These are phyloP conservation scores for Globisporangium parvum DNA, from an alignment of 352 stramenopile genomes.

Conservation along the genomic window DNA sequence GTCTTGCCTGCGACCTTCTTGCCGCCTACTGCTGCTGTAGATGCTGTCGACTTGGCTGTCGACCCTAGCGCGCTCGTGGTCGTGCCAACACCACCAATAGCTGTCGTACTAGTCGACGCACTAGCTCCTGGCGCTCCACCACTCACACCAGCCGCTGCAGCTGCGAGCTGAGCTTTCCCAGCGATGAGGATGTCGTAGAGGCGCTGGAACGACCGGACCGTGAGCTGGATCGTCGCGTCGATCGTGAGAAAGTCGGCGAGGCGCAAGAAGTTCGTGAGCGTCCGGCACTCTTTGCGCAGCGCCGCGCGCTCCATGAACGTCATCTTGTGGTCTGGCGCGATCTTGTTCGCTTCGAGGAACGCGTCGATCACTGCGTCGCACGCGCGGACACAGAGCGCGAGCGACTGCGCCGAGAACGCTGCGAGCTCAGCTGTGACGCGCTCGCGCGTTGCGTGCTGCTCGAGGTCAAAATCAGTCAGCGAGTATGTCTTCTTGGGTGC, in stretches of 20 bases:
- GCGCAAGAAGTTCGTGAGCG: constrained; percentile 89
- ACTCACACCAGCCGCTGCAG: not conserved
- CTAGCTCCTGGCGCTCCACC: not conserved
- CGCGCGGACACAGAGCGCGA: constrained; percentile 81
- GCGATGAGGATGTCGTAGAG: constrained; percentile 48
- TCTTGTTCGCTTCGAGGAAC: constrained; percentile 90
- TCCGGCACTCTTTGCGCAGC: constrained; percentile 88
- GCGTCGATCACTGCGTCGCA: constrained; percentile 91
- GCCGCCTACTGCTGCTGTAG: not conserved
- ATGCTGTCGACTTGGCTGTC: not conserved
- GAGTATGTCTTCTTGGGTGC: constrained; percentile 68
- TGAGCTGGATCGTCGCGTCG: constrained; percentile 84
- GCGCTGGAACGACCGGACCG: constrained; percentile 64
- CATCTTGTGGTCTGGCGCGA: constrained; percentile 92
- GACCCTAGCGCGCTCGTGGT: not conserved
- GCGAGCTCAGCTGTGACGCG: constrained; percentile 53
- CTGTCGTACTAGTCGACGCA: not conserved
- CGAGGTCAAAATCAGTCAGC: constrained; percentile 71
- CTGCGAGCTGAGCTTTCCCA: constrained; percentile 31
- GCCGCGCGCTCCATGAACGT: constrained; percentile 95
- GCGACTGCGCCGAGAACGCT: constrained; percentile 56
- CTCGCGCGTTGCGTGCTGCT: constrained; percentile 51
- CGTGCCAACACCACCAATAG: not conserved
- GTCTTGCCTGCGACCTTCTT: not conserved
- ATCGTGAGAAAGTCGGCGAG: constrained; percentile 91